phyloP scores from a whole-genome alignment of 108 stramenopile species.

The Schizochytrium sp. region DNA sequence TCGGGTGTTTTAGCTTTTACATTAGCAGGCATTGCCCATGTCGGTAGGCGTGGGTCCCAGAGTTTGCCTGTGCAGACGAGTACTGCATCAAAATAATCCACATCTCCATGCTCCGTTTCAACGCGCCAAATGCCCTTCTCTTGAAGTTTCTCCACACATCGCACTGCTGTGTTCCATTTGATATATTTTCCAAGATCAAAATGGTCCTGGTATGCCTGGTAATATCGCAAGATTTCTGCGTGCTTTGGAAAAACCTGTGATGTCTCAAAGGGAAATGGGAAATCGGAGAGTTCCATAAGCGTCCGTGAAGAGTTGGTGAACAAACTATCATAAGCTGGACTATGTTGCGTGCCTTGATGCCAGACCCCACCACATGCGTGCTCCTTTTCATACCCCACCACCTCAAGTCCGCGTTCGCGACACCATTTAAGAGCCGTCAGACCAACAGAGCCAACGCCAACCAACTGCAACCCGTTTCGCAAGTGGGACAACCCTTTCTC shows the following conservation, averaged over 20 bases:
- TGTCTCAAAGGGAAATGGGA: constrained; percentile 18
- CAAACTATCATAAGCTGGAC: constrained; percentile 2
- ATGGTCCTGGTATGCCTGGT: constrained; percentile 21
- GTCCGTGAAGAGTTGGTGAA: constrained; percentile 6
- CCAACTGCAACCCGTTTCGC: neutral
- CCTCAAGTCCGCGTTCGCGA: constrained; percentile 29
- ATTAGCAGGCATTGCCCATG: neutral
- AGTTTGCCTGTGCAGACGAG: constrained; percentile 18
- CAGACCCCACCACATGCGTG: neutral
- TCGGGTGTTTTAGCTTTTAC: neutral
- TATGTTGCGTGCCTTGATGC: neutral
- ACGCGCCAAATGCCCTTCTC: neutral
- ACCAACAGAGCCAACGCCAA: constrained; percentile 19
- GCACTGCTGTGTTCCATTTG: constrained; percentile 7
- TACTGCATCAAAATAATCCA: constrained; percentile 11
- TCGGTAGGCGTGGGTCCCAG: constrained; percentile 17
- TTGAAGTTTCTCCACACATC: neutral
- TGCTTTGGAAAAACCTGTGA: constrained; percentile 15
- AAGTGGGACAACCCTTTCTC: neutral
- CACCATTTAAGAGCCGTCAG: constrained; percentile 28
- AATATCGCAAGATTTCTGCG: neutral
- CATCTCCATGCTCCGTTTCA: neutral
- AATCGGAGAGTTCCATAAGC: constrained; percentile 33
- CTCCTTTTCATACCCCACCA: constrained; percentile 11
- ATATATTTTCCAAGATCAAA: neutral